Conservation (phyloP, 2,329 filamentous ascomycete species). For the Lasiodiplodia sp. region DNA sequence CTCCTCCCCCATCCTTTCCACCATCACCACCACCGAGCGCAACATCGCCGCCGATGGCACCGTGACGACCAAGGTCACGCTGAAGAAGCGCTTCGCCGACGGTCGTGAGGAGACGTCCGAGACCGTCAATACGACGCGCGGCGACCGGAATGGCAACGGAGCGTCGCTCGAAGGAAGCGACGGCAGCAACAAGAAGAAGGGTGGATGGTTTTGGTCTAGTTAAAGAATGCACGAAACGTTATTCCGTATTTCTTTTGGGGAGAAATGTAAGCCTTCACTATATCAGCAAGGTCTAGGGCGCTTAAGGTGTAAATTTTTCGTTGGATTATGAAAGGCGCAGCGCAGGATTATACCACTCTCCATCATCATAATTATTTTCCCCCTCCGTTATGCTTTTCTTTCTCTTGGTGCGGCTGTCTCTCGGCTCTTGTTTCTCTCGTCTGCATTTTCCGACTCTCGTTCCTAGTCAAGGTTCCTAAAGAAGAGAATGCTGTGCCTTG, state of each 20-base stretch:
- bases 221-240: background rate
- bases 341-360: constrained; percentile 15
- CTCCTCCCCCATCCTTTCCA: constrained; percentile 55
- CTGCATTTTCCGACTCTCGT: background rate
- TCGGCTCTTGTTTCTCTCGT: background rate
- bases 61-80: constrained; percentile 62
- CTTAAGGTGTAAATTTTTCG: background rate
- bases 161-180: background rate
- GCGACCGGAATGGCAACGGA: background rate
- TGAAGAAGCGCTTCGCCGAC: constrained; percentile 67
- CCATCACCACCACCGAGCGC: constrained; percentile 64
- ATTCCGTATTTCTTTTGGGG: background rate
- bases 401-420: background rate
- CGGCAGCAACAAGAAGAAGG: constrained; percentile 5
- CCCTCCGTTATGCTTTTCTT: background rate
- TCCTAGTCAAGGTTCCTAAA: background rate
- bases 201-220: constrained; percentile 26
- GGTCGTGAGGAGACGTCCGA: constrained; percentile 66
- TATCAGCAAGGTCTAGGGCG: background rate
- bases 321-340: background rate
- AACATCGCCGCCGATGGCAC: constrained; percentile 64
- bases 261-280: background rate
- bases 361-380: background rate
- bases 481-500: background rate
- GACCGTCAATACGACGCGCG: constrained; percentile 55